phyloP scores from a whole-genome alignment of 2,329 filamentous ascomycete genomes.

The Cytospora piceicola region DNA sequence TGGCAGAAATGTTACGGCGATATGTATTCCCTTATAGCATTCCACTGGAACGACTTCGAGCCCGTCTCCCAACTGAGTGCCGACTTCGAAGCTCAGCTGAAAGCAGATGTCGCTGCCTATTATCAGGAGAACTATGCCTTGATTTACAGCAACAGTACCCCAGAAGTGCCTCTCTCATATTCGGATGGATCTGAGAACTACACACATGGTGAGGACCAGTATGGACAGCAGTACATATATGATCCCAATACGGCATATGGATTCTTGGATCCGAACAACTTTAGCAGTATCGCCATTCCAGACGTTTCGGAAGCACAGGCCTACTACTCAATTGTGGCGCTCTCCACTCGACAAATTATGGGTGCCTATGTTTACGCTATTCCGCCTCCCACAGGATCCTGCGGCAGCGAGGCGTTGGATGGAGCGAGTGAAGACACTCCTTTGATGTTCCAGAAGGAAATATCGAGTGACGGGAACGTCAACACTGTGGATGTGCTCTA shows the following conservation, averaged over 20 bases:
- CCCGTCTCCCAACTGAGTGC: slow-evolving; percentile 49
- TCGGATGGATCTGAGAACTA: slow-evolving; percentile 10
- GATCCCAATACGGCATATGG: slow-evolving; percentile 32
- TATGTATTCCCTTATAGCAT: slow-evolving; percentile 64
- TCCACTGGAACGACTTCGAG: slow-evolving; percentile 73
- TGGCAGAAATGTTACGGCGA: slow-evolving; percentile 74
- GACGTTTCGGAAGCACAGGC: slow-evolving; percentile 75
- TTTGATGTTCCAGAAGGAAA: slow-evolving; percentile 80
- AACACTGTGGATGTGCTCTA: slow-evolving; percentile 88
- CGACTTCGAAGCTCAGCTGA: slow-evolving; percentile 28
- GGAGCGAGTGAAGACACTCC: slow-evolving; percentile 52
- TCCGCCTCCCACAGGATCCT: slow-evolving; percentile 51
- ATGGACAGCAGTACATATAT: slow-evolving; percentile 31
- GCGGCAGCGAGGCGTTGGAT: slow-evolving; percentile 7
- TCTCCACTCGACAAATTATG: slow-evolving; percentile 78
- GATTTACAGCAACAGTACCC: slow-evolving; percentile 3
- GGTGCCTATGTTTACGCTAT: slow-evolving; percentile 76
- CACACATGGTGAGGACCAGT: slow-evolving; percentile 9
- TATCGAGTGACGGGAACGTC: slow-evolving; percentile 80
- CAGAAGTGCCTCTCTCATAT: neutral
- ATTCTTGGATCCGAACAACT: slow-evolving; percentile 69
- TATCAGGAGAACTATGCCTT: slow-evolving; percentile 15
- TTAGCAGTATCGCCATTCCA: slow-evolving; percentile 61
- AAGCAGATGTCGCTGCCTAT: slow-evolving; percentile 23
- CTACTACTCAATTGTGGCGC: slow-evolving; percentile 74